Percentiles rank a stretch among this genome's conserved stretches.
phyloP scores from a whole-genome alignment of 768 basidiomycete species.

The Termitomyces sp. region DNA sequence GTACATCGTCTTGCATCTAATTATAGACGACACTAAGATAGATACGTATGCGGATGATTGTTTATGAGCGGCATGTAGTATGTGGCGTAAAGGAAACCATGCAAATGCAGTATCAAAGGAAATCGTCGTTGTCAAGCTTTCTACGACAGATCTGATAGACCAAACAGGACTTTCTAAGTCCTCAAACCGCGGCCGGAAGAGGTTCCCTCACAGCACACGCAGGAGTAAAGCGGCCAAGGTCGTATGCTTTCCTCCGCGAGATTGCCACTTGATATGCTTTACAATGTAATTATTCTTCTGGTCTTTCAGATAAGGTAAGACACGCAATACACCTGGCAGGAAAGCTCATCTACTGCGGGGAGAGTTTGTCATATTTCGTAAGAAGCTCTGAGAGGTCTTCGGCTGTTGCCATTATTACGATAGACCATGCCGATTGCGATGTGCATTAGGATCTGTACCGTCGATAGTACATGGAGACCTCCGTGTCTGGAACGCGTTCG shows the following conservation, averaged over 20 bases:
- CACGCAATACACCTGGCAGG: slow-evolving; percentile 22
- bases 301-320: slow-evolving; percentile 37
- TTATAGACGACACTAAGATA: background rate
- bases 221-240: background rate
- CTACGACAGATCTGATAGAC: slow-evolving; percentile 73
- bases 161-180: slow-evolving; percentile 45
- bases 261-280: background rate
- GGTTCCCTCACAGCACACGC: background rate
- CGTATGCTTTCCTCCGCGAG: background rate
- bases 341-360: slow-evolving; percentile 35
- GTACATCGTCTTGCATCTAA: slow-evolving; percentile 27
- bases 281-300: slow-evolving; percentile 27
- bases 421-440: background rate
- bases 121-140: slow-evolving; percentile 25
- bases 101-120: slow-evolving; percentile 62
- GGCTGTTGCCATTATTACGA: background rate
- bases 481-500: background rate
- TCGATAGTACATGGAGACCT: too few relatives aligned
- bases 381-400: background rate
- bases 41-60: background rate
- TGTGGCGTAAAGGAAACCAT: slow-evolving; percentile 64
- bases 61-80: slow-evolving; percentile 55
- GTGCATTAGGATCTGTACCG: background rate
- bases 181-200: background rate
- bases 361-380: background rate